A percentile compares a stretch with the other conserved stretches of the same genome.
Evolutionary conservation across 2,329 filamentous ascomycete species (phyloP).

Genomic region (Passalora sequoiae): DNA sequence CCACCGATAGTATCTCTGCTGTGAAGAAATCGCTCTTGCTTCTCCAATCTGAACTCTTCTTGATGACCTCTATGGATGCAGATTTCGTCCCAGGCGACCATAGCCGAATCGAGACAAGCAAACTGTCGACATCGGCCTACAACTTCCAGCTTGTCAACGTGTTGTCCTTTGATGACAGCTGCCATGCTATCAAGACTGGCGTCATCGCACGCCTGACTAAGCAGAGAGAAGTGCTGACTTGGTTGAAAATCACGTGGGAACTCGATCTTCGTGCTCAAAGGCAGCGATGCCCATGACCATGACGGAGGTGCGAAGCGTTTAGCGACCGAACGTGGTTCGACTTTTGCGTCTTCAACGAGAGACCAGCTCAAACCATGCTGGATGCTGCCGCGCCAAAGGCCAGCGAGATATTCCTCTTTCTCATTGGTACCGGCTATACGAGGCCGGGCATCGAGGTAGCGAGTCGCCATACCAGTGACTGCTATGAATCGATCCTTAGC

Average conservation of each 20-base stretch:
- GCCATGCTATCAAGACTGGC: not conserved
- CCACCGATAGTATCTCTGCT: not conserved
- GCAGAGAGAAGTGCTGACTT: slow-evolving; percentile 1
- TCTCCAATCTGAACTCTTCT: not conserved
- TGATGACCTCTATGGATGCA: not conserved
- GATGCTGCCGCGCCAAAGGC: slow-evolving; percentile 5
- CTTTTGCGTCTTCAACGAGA: not conserved
- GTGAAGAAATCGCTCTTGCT: not conserved
- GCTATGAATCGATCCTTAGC: slow-evolving; percentile 3
- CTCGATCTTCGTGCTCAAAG: slow-evolving; percentile 5
- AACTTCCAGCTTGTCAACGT: not conserved
- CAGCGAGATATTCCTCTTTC: slow-evolving; percentile 10
- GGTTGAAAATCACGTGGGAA: not conserved
- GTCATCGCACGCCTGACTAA: not conserved
- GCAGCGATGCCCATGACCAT: slow-evolving; percentile 11
- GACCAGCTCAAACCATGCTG: slow-evolving; percentile 4
- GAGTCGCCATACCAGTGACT: slow-evolving; percentile 4
- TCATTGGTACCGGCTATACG: not conserved
- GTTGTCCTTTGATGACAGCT: not conserved
- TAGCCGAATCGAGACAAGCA: not conserved
- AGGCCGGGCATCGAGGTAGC: slow-evolving; percentile 2
- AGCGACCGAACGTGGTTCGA: too few relatives aligned
- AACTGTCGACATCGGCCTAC: not conserved
- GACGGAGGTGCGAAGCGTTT: too few relatives aligned
- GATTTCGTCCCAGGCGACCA: not conserved